phyloP scores from a whole-genome alignment of 768 basidiomycete species.

The Trametes sanguinea region DNA sequence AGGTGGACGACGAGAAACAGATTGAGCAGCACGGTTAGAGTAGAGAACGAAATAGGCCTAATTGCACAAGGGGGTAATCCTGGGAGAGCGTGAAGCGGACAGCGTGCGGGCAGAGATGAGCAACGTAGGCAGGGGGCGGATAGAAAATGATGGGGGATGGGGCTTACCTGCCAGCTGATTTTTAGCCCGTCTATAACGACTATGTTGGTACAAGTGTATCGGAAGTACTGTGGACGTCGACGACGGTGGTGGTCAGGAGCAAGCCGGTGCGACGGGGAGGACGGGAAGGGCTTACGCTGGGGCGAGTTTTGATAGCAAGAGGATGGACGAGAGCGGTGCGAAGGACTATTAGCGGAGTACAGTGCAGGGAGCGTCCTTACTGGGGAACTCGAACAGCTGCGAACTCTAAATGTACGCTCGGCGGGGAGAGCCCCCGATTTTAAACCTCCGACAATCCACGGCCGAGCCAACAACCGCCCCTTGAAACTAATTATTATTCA shows the following conservation, averaged over 20 bases:
- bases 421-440: slow-evolving; percentile 30
- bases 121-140: slow-evolving; percentile 29
- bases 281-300: slow-evolving; percentile 27
- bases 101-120: slow-evolving; percentile 24
- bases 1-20: slow-evolving; percentile 55
- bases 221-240: slow-evolving; percentile 39
- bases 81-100: slow-evolving; percentile 30
- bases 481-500: slow-evolving; percentile 24
- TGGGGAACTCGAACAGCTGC: slow-evolving; percentile 20
- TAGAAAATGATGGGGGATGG: slow-evolving; percentile 22
- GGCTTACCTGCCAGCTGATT: slow-evolving; percentile 68
- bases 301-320: slow-evolving; percentile 32
- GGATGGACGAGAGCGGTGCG: slow-evolving; percentile 25
- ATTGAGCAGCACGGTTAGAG: slow-evolving; percentile 51
- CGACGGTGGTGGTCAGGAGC: slow-evolving; percentile 7
- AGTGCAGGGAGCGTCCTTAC: slow-evolving; percentile 33
- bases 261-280: not conserved
- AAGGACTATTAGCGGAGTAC: slow-evolving; percentile 37
- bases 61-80: slow-evolving; percentile 65
- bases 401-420: slow-evolving; percentile 31
- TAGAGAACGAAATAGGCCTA: slow-evolving; percentile 48
- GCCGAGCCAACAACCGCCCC: slow-evolving; percentile 24
- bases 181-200: slow-evolving; percentile 72
- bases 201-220: slow-evolving; percentile 80
- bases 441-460: slow-evolving; percentile 29